These are phyloP conservation scores for Leishmania major DNA, from an alignment of 208 protist genomes.

Conservation along the genomic window DNA sequence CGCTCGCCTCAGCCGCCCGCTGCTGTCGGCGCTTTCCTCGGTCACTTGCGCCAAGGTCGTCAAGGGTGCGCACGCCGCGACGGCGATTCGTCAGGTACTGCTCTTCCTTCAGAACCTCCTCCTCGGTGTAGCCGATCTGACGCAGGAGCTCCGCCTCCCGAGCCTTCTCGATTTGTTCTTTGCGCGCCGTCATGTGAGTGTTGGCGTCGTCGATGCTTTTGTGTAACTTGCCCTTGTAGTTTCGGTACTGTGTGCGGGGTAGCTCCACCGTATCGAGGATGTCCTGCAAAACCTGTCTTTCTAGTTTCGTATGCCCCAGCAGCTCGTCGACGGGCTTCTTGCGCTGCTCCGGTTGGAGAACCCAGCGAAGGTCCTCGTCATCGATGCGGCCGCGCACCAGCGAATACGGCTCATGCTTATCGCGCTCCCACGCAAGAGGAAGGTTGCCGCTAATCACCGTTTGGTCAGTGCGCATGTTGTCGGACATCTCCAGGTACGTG, in stretches of 20 bases:
- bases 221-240: constrained; percentile 89
- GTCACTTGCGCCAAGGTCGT: constrained; percentile 76
- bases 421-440: constrained; percentile 77
- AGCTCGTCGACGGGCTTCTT: constrained; percentile 67
- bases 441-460: constrained; percentile 79
- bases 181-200: constrained; percentile 68
- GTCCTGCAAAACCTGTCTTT: constrained; percentile 73
- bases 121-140: constrained; percentile 78
- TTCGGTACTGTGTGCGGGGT: constrained; percentile 79
- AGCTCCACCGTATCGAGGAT: constrained; percentile 86
- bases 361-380: constrained; percentile 84
- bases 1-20: constrained; percentile 43
- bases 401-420: constrained; percentile 87
- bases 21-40: constrained; percentile 58
- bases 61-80: constrained; percentile 73
- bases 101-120: constrained; percentile 74
- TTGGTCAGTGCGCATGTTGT: constrained; percentile 74
- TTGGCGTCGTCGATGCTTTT: constrained; percentile 86
- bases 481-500: constrained; percentile 87
- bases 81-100: constrained; percentile 80
- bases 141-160: constrained; percentile 78
- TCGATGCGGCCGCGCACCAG: constrained; percentile 83
- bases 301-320: constrained; percentile 67
- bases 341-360: constrained; percentile 64
- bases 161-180: constrained; percentile 76